Conservation (phyloP, 441 rosid genomes). For the Adansonia gregorii region DNA sequence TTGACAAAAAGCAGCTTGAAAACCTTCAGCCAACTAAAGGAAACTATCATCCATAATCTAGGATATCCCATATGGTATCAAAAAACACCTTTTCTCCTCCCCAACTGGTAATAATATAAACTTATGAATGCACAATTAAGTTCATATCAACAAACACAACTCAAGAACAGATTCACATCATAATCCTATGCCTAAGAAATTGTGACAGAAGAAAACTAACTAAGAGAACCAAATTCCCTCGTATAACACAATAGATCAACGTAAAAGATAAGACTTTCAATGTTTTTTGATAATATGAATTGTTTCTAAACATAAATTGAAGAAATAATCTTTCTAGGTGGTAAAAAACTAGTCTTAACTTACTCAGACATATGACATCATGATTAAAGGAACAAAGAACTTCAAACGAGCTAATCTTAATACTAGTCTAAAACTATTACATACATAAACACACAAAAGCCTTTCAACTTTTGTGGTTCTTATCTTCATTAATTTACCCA, state of each 20-base stretch:
- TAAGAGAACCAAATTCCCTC: not conserved
- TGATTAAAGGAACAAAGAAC: constrained; percentile 15
- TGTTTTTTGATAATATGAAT: not conserved
- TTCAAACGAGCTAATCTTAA: not conserved
- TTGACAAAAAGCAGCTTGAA: not conserved
- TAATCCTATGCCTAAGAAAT: not conserved
- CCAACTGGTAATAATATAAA: not conserved
- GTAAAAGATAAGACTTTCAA: not conserved
- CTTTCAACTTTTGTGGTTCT: not conserved
- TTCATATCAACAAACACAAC: not conserved
- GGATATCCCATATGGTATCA: not conserved
- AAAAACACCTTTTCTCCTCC: not conserved
- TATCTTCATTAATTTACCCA: not conserved
- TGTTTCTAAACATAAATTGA: constrained; percentile 5
- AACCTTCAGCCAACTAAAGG: not conserved
- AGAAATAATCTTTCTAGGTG: constrained; percentile 10
- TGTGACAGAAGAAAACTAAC: not conserved
- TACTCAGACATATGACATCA: not conserved
- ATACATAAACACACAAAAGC: not conserved
- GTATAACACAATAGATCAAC: not conserved
- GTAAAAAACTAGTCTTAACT: not conserved
- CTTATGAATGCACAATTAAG: not conserved
- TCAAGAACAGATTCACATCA: not conserved
- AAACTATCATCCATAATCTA: not conserved
- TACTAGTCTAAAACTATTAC: not conserved